Evolutionary conservation across 495 filamentous ascomycete genomes (phyloP).

Genomic region (Talaromyces trachyspermus): DNA sequence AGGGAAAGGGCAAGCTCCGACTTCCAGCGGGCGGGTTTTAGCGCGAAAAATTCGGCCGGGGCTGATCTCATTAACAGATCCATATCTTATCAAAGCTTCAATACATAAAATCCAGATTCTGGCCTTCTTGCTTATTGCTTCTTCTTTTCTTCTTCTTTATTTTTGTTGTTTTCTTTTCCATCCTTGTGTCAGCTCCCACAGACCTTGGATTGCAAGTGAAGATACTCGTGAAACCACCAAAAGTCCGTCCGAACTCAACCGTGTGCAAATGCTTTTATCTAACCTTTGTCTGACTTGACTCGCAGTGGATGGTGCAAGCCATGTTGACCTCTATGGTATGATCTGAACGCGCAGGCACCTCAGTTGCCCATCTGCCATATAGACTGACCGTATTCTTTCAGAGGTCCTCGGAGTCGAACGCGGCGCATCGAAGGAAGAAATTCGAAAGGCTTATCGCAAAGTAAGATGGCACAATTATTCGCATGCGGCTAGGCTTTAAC

Average conservation of each 20-base stretch:
- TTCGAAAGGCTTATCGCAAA: constrained; percentile 98
- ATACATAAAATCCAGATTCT: no score
- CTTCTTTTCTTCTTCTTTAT: not conserved
- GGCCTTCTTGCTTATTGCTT: not conserved
- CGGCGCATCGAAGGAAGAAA: constrained; percentile 67
- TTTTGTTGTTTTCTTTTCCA: not conserved
- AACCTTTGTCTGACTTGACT: constrained; percentile 13
- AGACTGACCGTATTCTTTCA: constrained; percentile 16
- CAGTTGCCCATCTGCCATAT: not conserved
- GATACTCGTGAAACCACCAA: no score
- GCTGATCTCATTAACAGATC: not conserved
- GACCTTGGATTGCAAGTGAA: no score
- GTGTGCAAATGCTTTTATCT: not conserved
- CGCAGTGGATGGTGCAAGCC: constrained; percentile 27
- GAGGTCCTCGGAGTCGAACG: constrained; percentile 71
- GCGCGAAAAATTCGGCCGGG: constrained; percentile 2
- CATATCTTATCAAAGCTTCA: constrained; percentile 6
- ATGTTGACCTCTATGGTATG: constrained; percentile 43
- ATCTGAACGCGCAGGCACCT: no score
- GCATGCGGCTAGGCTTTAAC: not conserved
- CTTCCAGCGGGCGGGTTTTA: no score
- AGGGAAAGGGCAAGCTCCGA: no score
- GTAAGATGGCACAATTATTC: constrained; percentile 32
- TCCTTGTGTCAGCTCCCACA: not conserved
- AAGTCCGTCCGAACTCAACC: not conserved